Base-by-base conservation (phyloP, 768 basidiomycete genomes). In the Naematelia aurantialba region DNA sequence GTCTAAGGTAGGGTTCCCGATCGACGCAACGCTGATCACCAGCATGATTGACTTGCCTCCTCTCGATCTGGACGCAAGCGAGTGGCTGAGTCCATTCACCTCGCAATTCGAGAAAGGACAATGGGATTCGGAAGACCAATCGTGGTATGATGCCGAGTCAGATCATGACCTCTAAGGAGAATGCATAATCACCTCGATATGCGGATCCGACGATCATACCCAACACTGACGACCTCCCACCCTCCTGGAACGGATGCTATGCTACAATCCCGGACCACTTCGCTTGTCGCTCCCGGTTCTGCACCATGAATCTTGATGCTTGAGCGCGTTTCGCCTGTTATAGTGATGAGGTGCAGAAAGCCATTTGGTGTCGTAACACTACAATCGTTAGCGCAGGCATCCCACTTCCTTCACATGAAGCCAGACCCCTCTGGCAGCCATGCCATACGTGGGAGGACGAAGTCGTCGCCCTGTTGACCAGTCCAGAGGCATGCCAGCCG, bases 351-450 rank as follows among this genome's bases (percentile, higher is more conserved):
- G 19, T 71, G 65, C 5, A 76, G 65, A 49, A 66, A 61, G 3
- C 75, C 75, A 21, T 71, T 70, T 2, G 73, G 63, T 2, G 75
- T 72, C 13, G 75, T 76, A 2, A 68, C 70, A 13, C 74, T 75
- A 27, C 42, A 26, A 5, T 45, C 56, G 52, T 55, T 22, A 64
- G 47, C 30, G 48, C 26, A 47, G 46, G 5, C 8, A 27, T 4
- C 3, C n/a, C 12, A 72, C 74, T n/a, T n/a, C n/a, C n/a, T n/a
- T 71, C 56, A 75, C 74, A 76, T 58, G 10, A 76, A 26, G 24
- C 73, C 75, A 25, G 66, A 64, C 13, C 73, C 73, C 51, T 73
- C 73, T 1, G 73, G 73, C 19, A 76, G 56, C 75, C 75, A 76
- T 4, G 62, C 59, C 72, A 76, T 73, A 3, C 73, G 57, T 1